A percentile compares a stretch with the other conserved stretches of the same genome.
phyloP scores from a whole-genome alignment of 2,329 filamentous ascomycete species.

The Aspergillus sp. region DNA sequence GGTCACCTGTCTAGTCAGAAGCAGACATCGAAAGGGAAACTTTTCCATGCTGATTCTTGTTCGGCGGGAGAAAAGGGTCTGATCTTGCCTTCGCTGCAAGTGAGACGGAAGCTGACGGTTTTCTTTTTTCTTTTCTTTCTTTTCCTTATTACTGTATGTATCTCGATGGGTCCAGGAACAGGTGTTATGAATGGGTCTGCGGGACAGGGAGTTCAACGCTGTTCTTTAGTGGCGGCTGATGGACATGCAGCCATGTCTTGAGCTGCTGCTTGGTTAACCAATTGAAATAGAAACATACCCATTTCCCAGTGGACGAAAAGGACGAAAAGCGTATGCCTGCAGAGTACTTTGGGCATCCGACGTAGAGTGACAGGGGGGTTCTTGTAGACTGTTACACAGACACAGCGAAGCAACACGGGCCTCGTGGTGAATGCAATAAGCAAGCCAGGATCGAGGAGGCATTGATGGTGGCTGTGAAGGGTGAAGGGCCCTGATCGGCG shows the following conservation, averaged over 20 bases:
- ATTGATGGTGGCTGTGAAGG: constrained; percentile 7
- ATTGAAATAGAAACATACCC: constrained; percentile 10
- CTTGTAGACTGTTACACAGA: neutral
- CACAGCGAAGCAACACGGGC: neutral
- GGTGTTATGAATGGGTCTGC: constrained; percentile 31
- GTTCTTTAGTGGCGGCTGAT: constrained; percentile 18
- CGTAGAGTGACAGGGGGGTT: neutral
- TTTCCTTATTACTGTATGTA: constrained; percentile 15
- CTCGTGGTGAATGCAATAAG: neutral
- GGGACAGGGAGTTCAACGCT: constrained; percentile 28
- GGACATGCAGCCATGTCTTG: constrained; percentile 16
- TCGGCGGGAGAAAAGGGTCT: constrained; percentile 2
- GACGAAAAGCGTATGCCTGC: neutral
- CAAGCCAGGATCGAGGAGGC: neutral
- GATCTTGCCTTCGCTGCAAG: constrained; percentile 10
- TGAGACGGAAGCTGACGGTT: constrained; percentile 7
- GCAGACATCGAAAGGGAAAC: neutral
- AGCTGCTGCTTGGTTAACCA: constrained; percentile 11
- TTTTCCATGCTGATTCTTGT: neutral
- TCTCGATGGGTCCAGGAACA: constrained; percentile 23
- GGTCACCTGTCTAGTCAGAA: constrained; percentile 8
- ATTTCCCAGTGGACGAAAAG: neutral
- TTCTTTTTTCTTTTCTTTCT: neutral
- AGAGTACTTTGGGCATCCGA: neutral
- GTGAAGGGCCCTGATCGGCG: neutral